phyloP scores from a whole-genome alignment of 768 basidiomycete species.

The Lactarius vividus region DNA sequence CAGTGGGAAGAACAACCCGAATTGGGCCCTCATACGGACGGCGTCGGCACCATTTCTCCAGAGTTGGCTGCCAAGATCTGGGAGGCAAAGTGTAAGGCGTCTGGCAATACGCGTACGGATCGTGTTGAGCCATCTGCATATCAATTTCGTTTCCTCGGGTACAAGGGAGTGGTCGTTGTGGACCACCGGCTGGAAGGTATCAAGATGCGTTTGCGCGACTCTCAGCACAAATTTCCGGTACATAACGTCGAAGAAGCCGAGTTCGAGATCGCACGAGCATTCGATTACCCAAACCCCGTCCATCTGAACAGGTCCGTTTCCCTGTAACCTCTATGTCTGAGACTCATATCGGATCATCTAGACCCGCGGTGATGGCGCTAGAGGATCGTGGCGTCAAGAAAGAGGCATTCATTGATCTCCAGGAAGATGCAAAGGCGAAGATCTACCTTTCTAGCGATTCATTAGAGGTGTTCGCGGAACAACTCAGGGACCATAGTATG shows the following conservation, averaged over 20 bases:
- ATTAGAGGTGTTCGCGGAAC: slow-evolving; percentile 43
- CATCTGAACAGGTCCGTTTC: slow-evolving; percentile 66
- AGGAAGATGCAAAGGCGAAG: slow-evolving; percentile 53
- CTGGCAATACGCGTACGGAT: not conserved
- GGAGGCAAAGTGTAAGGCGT: slow-evolving; percentile 46
- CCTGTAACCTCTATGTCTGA: not conserved
- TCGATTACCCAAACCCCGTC: slow-evolving; percentile 56
- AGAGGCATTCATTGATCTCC: slow-evolving; percentile 59
- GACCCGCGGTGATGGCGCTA: slow-evolving; percentile 73
- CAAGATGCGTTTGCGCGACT: slow-evolving; percentile 65
- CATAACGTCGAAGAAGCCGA: slow-evolving; percentile 45
- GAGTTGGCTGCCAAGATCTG: slow-evolving; percentile 60
- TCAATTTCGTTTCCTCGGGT: slow-evolving; percentile 78
- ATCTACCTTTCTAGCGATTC: slow-evolving; percentile 61
- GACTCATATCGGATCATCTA: slow-evolving; percentile 31
- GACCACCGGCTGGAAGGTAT: slow-evolving; percentile 56
- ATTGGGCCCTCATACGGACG: slow-evolving; percentile 67
- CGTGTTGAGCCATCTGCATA: slow-evolving; percentile 41
- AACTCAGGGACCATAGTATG: slow-evolving; percentile 50
- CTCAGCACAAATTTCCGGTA: slow-evolving; percentile 75
- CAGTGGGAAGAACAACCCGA: slow-evolving; percentile 69
- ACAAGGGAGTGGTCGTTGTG: slow-evolving; percentile 76
- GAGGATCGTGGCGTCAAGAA: slow-evolving; percentile 68
- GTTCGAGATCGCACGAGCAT: slow-evolving; percentile 71
- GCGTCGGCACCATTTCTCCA: slow-evolving; percentile 73